Evolutionary conservation across 352 stramenopile species (phyloP).

Genomic region (Phytophthora foliorum): DNA sequence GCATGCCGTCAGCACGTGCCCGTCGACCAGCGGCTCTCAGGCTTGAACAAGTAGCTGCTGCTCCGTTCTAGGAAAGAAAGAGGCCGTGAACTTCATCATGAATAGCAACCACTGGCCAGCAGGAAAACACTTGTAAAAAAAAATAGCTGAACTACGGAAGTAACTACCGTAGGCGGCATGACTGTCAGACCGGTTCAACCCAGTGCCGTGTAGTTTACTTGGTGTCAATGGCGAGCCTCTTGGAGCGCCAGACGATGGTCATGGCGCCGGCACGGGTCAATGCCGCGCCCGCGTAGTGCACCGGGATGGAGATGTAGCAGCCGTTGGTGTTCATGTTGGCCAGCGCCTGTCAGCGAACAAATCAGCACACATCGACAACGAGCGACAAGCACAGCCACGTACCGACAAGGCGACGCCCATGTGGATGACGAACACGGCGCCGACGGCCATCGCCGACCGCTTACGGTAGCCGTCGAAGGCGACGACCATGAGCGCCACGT

Average conservation of each 20-base stretch:
- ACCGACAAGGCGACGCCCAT: slow-evolving; percentile 82
- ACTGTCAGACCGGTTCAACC: too few species aligned
- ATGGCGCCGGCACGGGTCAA: slow-evolving; percentile 57
- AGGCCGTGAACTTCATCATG: too few species aligned
- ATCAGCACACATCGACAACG: slow-evolving; percentile 7
- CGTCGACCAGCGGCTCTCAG: slow-evolving; percentile 55
- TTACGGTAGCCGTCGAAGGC: slow-evolving; percentile 87
- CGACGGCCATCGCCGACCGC: slow-evolving; percentile 54
- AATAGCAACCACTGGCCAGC: too few species aligned
- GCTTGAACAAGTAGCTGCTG: slow-evolving; percentile 20
- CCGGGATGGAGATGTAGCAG: slow-evolving; percentile 78
- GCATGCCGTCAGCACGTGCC: slow-evolving; percentile 70
- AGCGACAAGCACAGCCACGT: slow-evolving; percentile 15
- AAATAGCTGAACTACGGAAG: too few species aligned
- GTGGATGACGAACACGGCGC: slow-evolving; percentile 74
- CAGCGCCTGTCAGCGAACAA: slow-evolving; percentile 47
- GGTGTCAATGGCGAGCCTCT: slow-evolving; percentile 39
- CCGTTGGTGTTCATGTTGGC: slow-evolving; percentile 84
- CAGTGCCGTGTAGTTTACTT: slow-evolving; percentile 27
- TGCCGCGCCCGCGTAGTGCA: slow-evolving; percentile 75
- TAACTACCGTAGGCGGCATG: too few species aligned
- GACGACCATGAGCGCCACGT: slow-evolving; percentile 86
- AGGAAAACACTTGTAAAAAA: slow-evolving; percentile 2
- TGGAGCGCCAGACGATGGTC: slow-evolving; percentile 53
- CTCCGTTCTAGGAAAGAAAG: slow-evolving; percentile 1